Evolutionary conservation across 192 early-diverging fungal species (phyloP).

Genomic region (Linnemannia exigua): DNA sequence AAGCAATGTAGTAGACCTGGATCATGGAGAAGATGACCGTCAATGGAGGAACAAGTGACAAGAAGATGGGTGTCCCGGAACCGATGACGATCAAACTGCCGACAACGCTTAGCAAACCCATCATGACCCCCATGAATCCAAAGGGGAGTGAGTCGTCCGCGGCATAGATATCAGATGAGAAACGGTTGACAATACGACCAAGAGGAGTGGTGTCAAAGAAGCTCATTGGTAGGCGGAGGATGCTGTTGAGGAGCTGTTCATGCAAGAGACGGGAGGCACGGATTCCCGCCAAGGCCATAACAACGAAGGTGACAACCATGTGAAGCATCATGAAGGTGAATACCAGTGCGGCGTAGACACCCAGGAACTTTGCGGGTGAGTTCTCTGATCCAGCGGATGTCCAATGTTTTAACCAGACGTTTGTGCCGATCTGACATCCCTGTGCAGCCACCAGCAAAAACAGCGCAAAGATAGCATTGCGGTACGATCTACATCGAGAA

Average conservation of each 20-base stretch:
- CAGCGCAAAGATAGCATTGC: slow-evolving; percentile 31
- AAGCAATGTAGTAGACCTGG: slow-evolving; percentile 70
- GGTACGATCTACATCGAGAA: slow-evolving; percentile 63
- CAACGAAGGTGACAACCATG: not conserved
- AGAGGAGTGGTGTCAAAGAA: slow-evolving; percentile 76
- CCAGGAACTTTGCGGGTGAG: slow-evolving; percentile 8
- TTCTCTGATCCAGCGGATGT: not conserved
- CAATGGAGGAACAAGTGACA: slow-evolving; percentile 8
- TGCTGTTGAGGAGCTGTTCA: slow-evolving; percentile 70
- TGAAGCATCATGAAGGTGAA: slow-evolving; percentile 7
- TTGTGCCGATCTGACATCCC: slow-evolving; percentile 60
- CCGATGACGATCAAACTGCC: slow-evolving; percentile 59
- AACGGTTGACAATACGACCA: slow-evolving; percentile 80
- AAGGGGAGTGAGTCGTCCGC: slow-evolving; percentile 72
- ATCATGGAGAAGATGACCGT: slow-evolving; percentile 63
- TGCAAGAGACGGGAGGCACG: slow-evolving; percentile 72
- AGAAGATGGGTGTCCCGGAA: slow-evolving; percentile 27
- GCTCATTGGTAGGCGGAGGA: slow-evolving; percentile 68
- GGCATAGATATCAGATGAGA: slow-evolving; percentile 68
- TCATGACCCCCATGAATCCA: slow-evolving; percentile 60
- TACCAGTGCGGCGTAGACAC: slow-evolving; percentile 15
- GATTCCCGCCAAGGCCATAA: slow-evolving; percentile 44
- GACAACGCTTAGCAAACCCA: slow-evolving; percentile 35
- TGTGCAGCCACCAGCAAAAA: slow-evolving; percentile 47
- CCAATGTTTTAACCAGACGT: slow-evolving; percentile 80